phyloP scores from a whole-genome alignment of 768 basidiomycete species.

The Phanerochaete sordida region DNA sequence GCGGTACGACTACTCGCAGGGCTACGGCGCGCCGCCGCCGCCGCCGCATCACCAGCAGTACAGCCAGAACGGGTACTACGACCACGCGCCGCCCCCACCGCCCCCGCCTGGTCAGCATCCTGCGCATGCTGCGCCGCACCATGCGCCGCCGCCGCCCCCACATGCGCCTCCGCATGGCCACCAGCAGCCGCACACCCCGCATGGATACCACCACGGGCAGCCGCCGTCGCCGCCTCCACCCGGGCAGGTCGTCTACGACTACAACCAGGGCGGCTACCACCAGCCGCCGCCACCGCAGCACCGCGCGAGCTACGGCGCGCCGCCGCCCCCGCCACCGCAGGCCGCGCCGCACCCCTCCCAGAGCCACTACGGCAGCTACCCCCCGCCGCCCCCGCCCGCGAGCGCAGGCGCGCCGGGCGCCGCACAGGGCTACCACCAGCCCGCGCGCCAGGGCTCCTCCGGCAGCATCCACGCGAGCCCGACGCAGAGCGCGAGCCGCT shows the following conservation, averaged over 20 bases:
- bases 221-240: constrained; percentile 11
- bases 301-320: background rate
- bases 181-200: constrained; percentile 1
- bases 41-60: background rate
- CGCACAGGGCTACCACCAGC: background rate
- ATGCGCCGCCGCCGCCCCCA: constrained; percentile 10
- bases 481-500: constrained; percentile 9
- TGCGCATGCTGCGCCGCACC: constrained; percentile 3
- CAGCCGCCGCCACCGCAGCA: constrained; percentile 6
- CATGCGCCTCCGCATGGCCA: constrained; percentile 1
- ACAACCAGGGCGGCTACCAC: constrained; percentile 5
- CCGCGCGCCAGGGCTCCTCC: background rate
- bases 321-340: constrained; percentile 1
- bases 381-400: constrained; percentile 16
- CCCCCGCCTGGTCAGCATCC: background rate
- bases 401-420: constrained; percentile 6
- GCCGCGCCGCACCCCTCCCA: too few relatives aligned
- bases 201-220: background rate
- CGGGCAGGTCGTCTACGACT: background rate
- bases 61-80: background rate
- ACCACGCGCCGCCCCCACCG: constrained; percentile 3
- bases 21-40: constrained; percentile 7
- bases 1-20: background rate
- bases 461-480: background rate
- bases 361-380: constrained; percentile 24